Base-by-base conservation (phyloP, 768 basidiomycete species). In the Asterophora lycoperdoides region DNA sequence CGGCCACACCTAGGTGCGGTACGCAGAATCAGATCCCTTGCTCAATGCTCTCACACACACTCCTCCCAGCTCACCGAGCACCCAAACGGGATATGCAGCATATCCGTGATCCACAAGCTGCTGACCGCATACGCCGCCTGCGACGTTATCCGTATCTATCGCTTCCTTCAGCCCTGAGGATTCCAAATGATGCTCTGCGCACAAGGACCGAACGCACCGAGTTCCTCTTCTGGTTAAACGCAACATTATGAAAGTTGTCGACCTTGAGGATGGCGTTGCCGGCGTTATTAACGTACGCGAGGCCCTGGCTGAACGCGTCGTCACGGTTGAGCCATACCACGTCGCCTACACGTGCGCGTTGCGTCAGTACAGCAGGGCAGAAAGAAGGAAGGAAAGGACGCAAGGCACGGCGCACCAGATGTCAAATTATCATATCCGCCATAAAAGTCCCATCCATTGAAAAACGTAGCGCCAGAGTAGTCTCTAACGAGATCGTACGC, bases 251-350 rank as follows among this genome's bases (percentile, higher is more conserved):
- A 7, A 67, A 65, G 59, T 89, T 88, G 70, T 91, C 89, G 5
- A 91, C 88, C 57, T 76, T 81, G 41, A 93, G 69, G 52, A 93
- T 74, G 5, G 81, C 83, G 47, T 83, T 79, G 6, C 85, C 81
- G 1, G 73, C 73, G 36, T 57, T 57, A 53, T 85, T 83, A 54
- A 86, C 62, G 56, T 77, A 87, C 4, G 81, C 79, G 15, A 90
- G 69, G 1, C 70, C 58, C 51, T 77, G 69, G 6, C 69, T 60
- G 9, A 65, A 63, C 1, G 83, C 84, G 17, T 69, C 67, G 2
- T 68, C 63, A 45, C 68, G 60, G 55, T 75, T 73, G 14, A 82
- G 68, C 70, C 76, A 88, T 35, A 77, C 78, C 14, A 80, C 82
- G 56, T 86, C 80, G 33, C 85, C 86, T 55, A 5, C 5, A n/a